These are phyloP conservation scores for Heterobasidion annosum DNA, from an alignment of 1,284 basidiomycete species.

Conservation along the genomic window DNA sequence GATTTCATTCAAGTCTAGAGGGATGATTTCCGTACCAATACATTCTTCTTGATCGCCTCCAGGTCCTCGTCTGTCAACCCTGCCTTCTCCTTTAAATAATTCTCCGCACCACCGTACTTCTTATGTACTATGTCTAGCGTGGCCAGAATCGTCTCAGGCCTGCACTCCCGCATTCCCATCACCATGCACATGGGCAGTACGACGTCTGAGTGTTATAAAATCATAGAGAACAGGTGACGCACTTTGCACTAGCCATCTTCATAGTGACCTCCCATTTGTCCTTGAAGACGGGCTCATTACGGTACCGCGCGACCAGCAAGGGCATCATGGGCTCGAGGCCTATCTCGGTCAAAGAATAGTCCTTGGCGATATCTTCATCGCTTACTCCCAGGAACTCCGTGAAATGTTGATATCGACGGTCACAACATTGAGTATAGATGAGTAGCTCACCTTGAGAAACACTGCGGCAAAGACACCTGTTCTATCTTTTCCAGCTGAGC, in stretches of 20 bases:
- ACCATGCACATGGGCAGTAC: neutral
- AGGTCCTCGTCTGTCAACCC: slow-evolving; percentile 24
- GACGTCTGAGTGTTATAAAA: neutral
- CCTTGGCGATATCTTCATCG: slow-evolving; percentile 29
- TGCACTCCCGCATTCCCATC: neutral
- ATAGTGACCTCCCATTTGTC: slow-evolving; percentile 27
- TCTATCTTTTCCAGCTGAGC: slow-evolving; percentile 33
- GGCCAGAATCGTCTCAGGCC: slow-evolving; percentile 1
- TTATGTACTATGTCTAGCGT: slow-evolving; percentile 22
- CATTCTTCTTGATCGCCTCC: slow-evolving; percentile 17
- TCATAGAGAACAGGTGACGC: slow-evolving; percentile 1
- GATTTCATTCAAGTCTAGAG: neutral
- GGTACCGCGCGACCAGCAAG: slow-evolving; percentile 22
- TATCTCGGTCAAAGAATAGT: slow-evolving; percentile 31
- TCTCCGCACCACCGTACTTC: slow-evolving; percentile 27
- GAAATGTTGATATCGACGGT: neutral
- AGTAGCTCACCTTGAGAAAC: slow-evolving; percentile 20
- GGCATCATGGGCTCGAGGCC: slow-evolving; percentile 27
- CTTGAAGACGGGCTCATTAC: slow-evolving; percentile 21
- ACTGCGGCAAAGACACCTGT: slow-evolving; percentile 31
- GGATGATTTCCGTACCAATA: neutral
- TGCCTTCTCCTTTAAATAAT: slow-evolving; percentile 21
- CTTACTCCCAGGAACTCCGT: slow-evolving; percentile 29
- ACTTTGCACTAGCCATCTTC: slow-evolving; percentile 30
- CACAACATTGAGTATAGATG: neutral